Evolutionary conservation across 106 monocot species (phyloP).

Genomic region (Xerophyta viscosa): DNA sequence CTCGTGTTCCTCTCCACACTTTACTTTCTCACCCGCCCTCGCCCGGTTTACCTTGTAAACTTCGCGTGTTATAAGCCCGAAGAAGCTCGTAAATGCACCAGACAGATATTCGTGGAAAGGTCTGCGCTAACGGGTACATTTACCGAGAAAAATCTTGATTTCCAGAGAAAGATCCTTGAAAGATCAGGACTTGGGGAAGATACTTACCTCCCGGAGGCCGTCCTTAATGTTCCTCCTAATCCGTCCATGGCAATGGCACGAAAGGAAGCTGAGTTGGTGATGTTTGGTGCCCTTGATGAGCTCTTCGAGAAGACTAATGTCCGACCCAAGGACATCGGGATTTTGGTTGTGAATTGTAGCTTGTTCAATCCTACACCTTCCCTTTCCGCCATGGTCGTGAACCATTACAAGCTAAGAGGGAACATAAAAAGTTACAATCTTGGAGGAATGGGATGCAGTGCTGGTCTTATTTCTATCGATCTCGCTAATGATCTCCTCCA

Average conservation of each 20-base stretch:
- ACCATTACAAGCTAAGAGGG: conserved; percentile 70
- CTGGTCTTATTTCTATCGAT: conserved; percentile 60
- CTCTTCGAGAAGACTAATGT: conserved; percentile 50
- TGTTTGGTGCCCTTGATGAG: conserved; percentile 69
- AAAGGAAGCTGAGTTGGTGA: conserved; percentile 46
- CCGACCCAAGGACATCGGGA: conserved; percentile 49
- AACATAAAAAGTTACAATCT: conserved; percentile 57
- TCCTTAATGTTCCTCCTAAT: conserved; percentile 43
- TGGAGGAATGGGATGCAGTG: conserved; percentile 83
- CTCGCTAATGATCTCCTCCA: conserved; percentile 61
- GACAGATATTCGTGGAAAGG: conserved; percentile 33
- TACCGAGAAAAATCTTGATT: conserved; percentile 43
- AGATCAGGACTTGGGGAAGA: conserved; percentile 64
- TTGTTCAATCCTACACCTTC: conserved; percentile 68
- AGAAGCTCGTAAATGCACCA: conserved; percentile 22
- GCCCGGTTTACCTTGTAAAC: conserved; percentile 52
- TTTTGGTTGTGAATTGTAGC: conserved; percentile 65
- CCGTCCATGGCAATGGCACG: conserved; percentile 58
- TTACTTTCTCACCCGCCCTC: conserved; percentile 47
- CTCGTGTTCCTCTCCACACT: conserved; percentile 53
- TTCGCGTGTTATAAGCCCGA: conserved; percentile 62
- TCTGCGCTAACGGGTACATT: conserved; percentile 25
- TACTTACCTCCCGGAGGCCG: conserved; percentile 50
- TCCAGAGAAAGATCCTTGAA: conserved; percentile 66
- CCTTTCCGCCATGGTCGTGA: conserved; percentile 66